Evolutionary conservation across 169 alveolate genomes (phyloP), one percentile per base, ranked within the genome.

Genomic region (Plasmodium billcollinsi): DNA sequence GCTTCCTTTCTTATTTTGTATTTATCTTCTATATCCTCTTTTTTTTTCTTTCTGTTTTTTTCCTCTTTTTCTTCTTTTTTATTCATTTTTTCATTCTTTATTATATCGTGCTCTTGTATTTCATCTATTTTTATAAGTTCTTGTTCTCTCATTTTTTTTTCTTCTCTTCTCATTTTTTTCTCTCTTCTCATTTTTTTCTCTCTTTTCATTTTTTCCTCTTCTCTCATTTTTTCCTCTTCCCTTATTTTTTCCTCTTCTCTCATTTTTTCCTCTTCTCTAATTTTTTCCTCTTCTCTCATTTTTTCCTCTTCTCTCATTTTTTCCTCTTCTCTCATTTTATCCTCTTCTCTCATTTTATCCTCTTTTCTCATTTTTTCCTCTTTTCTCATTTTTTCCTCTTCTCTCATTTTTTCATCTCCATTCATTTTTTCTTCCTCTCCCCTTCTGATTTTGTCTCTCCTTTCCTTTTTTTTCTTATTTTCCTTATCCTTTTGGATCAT

Each of bases 201-300:
- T 67, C 29, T 62, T 62, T 43, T 43, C 26, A 15, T 24, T 62
- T 24, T 15, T 62, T n/a, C 15, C 15, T 88, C 47, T 56, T 8
- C 56, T 2, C 26, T 47, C 7, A 0, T 70, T 26, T 33, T 62
- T 58, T 29, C 45, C 12, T 47, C 71, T n/a, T 12, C 12, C 20
- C 39, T 3, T 14, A 20, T 21, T 66, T 29, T 3, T 58, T n/a
- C 20, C 18, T 33, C 47, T 8, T 9, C 9, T 2, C 39, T 47
- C 39, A 14, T n/a, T 33, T 71, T 18, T 54, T 33, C 0, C 29
- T 71, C 73, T 0, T 49, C 24, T 7, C 58, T 45, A 2, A 7
- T 54, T 58, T 29, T 49, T 18, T 26, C n/a, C 26, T 62, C 45
- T 24, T 62, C 6, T 8, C n/a, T 7, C 6, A 11, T 3, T 62